Conservation (phyloP, 225 moss, liverwort and hornwort species). For the Climacium dendroides region DNA sequence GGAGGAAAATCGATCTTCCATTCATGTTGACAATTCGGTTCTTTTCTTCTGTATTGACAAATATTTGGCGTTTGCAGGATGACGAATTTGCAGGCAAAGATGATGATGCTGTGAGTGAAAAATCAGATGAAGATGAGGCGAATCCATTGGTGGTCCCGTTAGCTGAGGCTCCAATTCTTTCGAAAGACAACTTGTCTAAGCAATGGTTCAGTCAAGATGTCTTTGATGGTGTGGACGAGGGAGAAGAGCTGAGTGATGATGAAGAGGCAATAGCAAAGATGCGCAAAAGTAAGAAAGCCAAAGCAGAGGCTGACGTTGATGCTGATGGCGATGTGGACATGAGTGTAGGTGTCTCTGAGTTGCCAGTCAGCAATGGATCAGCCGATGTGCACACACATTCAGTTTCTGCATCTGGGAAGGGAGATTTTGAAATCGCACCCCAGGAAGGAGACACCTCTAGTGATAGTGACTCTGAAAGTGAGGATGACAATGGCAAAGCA, state of each 20-base stretch:
- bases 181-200: constrained; percentile 55
- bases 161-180: constrained; percentile 27
- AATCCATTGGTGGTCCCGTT: constrained; percentile 84
- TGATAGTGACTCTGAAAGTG: constrained; percentile 60
- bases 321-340: constrained; percentile 38
- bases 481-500: constrained; percentile 72
- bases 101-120: constrained; percentile 15
- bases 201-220: constrained; percentile 98
- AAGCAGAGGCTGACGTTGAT: neutral
- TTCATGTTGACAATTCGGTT: neutral
- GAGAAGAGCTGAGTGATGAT: constrained; percentile 59
- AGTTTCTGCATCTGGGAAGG: constrained; percentile 18
- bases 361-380: constrained; percentile 10
- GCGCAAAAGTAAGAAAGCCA: constrained; percentile 15
- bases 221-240: constrained; percentile 59
- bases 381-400: neutral
- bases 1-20: neutral
- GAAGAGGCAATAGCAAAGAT: constrained; percentile 37
- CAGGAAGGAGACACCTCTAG: constrained; percentile 57
- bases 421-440: constrained; percentile 84
- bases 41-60: neutral
- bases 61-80: constrained; percentile 32
- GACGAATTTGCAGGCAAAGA: constrained; percentile 21
- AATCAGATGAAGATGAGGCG: constrained; percentile 36
- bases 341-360: constrained; percentile 7